Base-by-base conservation (phyloP, 768 basidiomycete genomes). In the Rhodotorula taiwanensis region DNA sequence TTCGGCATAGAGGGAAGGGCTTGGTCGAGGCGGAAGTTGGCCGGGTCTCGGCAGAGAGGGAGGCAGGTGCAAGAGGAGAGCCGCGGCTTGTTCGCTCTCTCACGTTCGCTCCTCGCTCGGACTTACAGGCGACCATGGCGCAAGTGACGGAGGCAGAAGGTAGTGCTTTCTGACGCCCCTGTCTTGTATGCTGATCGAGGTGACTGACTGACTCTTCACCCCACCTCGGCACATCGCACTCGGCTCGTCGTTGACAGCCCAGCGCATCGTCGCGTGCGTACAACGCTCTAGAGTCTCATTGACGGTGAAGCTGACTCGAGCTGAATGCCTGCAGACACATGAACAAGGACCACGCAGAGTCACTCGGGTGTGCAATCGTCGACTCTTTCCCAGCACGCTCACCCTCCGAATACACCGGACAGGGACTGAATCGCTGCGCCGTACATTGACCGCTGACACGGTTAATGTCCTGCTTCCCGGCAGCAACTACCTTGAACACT, bases 331-430 rank as follows among this genome's bases (percentile, higher is more conserved):
- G 34, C 51, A 53, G 52, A 20, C 52, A 50, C 52, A 52, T 52
- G 60, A 67, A 55, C 61, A n/a, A 36, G 13, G 60, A 61, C 21
- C 60, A 62, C 36, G 49, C 27, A 25, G 33, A 39, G 2, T 58
- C 55, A 4, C 44, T 62, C 47, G 30, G 54, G 27, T 44, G 31
- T 25, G 49, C 25, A 18, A 51, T 27, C 44, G 9, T 34, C 6
- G 55, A 10, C 21, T 21, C 49, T 20, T 20, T 16, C 31, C 39
- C 33, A 7, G 23, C 20, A 13, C 31, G 25, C 27, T 25, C 53
- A 50, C 20, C 18, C 21, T 15, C 55, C 23, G n/a, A n/a, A n/a
- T n/a, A n/a, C n/a, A n/a, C n/a, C n/a, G n/a, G n/a, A n/a, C n/a
- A n/a, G n/a, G n/a, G n/a, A n/a, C n/a, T n/a, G n/a, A n/a, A n/a